Evolutionary conservation across 495 filamentous ascomycete genomes (phyloP).

Genomic region (Lophium mytilinum): DNA sequence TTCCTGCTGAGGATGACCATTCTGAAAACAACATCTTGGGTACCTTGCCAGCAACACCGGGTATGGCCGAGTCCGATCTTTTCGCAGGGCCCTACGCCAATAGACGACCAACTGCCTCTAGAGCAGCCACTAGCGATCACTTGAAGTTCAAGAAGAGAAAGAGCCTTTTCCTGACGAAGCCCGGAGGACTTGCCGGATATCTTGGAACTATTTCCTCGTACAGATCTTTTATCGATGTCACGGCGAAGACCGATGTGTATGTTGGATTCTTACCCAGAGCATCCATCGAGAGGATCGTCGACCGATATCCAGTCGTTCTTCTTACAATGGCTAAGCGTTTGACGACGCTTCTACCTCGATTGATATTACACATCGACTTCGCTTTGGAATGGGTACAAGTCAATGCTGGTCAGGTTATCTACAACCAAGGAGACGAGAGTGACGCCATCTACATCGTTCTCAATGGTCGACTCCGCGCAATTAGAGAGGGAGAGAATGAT

Average conservation of each 20-base stretch:
- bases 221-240: slow-evolving; percentile 90
- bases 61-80: slow-evolving; percentile 22
- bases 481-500: slow-evolving; percentile 68
- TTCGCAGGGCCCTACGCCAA: slow-evolving; percentile 40
- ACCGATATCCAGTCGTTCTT: slow-evolving; percentile 83
- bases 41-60: slow-evolving; percentile 17
- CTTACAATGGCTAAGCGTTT: slow-evolving; percentile 92
- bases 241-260: slow-evolving; percentile 96
- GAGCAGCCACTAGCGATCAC: slow-evolving; percentile 32
- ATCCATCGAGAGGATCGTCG: slow-evolving; percentile 84
- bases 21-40: slow-evolving; percentile 29
- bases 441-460: slow-evolving; percentile 98
- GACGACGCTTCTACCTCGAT: slow-evolving; percentile 78
- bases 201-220: slow-evolving; percentile 89
- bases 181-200: slow-evolving; percentile 90
- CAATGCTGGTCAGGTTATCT: slow-evolving; percentile 86
- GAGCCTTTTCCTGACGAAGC: slow-evolving; percentile 88
- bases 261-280: slow-evolving; percentile 86
- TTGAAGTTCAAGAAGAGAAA: slow-evolving; percentile 47
- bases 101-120: slow-evolving; percentile 43
- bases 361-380: slow-evolving; percentile 96
- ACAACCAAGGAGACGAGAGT: slow-evolving; percentile 89
- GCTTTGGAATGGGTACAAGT: slow-evolving; percentile 97
- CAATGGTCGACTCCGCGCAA: slow-evolving; percentile 77
- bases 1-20: slow-evolving; percentile 48